These are phyloP conservation scores for Lentinus tigrinus DNA, from an alignment of 768 basidiomycete genomes.

Conservation along the genomic window DNA sequence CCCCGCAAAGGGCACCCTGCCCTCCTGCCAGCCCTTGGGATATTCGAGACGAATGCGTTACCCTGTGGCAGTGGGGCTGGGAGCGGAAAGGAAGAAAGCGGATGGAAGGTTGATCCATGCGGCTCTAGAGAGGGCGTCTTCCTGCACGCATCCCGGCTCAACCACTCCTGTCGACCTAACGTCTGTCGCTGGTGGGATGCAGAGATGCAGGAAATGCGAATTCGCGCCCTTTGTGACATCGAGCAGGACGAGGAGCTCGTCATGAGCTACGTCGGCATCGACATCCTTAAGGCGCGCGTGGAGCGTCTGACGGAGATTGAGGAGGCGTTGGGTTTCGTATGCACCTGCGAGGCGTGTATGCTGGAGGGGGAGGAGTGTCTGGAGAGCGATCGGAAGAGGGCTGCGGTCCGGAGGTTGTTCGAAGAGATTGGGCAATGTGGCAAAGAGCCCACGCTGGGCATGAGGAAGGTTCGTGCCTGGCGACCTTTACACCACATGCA, in stretches of 20 bases:
- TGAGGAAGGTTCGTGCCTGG: slow-evolving; percentile 25
- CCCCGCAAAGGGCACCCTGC: slow-evolving; percentile 1
- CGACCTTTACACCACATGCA: background rate
- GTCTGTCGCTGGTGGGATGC: slow-evolving; percentile 27
- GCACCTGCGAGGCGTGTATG: slow-evolving; percentile 21
- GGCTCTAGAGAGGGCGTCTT: slow-evolving; percentile 23
- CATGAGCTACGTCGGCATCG: slow-evolving; percentile 24
- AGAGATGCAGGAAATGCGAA: slow-evolving; percentile 20
- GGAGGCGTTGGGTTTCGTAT: slow-evolving; percentile 22
- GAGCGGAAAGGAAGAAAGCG: background rate
- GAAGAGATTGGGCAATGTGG: slow-evolving; percentile 23
- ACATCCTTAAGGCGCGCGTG: slow-evolving; percentile 18
- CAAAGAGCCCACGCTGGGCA: slow-evolving; percentile 25
- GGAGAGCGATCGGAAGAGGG: slow-evolving; percentile 24
- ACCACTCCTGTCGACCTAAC: slow-evolving; percentile 33
- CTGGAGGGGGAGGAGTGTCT: slow-evolving; percentile 14
- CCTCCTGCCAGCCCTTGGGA: slow-evolving; percentile 26
- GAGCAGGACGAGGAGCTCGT: slow-evolving; percentile 26
- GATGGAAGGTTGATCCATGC: background rate
- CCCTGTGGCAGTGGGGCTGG: slow-evolving; percentile 13
- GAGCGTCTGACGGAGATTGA: slow-evolving; percentile 11
- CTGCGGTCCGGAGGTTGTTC: slow-evolving; percentile 18
- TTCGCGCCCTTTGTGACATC: slow-evolving; percentile 24
- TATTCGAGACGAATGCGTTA: slow-evolving; percentile 31
- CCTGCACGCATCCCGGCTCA: slow-evolving; percentile 28